Base-by-base conservation (phyloP, 139 green algal species). In the Coelastrella sp. region DNA sequence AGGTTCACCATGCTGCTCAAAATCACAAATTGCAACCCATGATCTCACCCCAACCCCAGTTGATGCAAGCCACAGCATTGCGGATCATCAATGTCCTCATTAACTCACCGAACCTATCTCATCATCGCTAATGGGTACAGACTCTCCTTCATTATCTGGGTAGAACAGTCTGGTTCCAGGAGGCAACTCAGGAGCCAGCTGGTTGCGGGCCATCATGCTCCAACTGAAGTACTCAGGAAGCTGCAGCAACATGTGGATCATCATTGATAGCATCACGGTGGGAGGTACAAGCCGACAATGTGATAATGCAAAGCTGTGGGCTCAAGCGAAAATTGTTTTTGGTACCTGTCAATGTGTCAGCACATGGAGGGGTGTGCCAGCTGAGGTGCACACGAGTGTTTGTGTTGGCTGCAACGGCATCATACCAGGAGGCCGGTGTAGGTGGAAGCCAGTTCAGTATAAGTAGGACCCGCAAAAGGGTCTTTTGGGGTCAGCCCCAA, bases 131-230 rank as follows among this genome's bases (percentile, higher is more conserved):
- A 78, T 78, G 15, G 89, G 91, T 50, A 94, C 81, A 19, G 89
- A 92, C 84, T 94, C 91, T 2, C 91, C 90, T 9, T 69, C 75
- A 27, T 89, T 81, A 17, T 92, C 90, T 35, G 90, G 92, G 87
- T 95, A 94, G 78, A 94, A 96, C 89, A 96, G 91, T 72, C 82
- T 86, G 17, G 86, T 83, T 15, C 93, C 93, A 64, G 53, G 53
- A 32, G 53, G 53, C 17, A 86, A 76, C 38, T 89, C 91, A 11
- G 35, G 62, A 4, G 88, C 89, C 11, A 93, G 89, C 81, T 92
- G 86, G 63, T 93, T 96, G 62, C 78, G 43, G 5, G 48, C 64
- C 21, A 96, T 41, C 73, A 92, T 91, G 19, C 59, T 67, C 93
- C 93, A 96, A 1, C 91, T 83, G 75, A 90, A 90, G 79, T 92